Evolutionary conservation across 495 filamentous ascomycete genomes (phyloP), one percentile per base, ranked within the genome.

Genomic region (Penicillium crystallinum): DNA sequence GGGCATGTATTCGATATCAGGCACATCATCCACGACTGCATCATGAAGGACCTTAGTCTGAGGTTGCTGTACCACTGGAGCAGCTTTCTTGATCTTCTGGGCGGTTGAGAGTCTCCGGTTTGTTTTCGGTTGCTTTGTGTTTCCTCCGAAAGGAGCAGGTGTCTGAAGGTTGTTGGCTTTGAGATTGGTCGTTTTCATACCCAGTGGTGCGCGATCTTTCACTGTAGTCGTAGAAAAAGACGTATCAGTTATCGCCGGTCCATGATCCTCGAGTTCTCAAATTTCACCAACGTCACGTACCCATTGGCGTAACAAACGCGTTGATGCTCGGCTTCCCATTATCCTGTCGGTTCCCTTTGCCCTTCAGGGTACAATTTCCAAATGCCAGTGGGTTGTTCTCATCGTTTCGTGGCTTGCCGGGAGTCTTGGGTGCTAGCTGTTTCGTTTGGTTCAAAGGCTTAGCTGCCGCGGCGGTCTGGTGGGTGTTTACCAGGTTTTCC

Each of bases 181-280:
- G 35, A 87, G 88, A 70, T 99, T 99, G 37, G 93, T 97, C 0
- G 92, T 97, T 70, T 99, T 99, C 74, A 85, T 79, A 33, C 95
- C 95, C 44, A 97, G 71, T 4, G 89, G 85, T 34, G 93, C 91
- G 54, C 90, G 84, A 40, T 78, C 86, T 35, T 83, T 81, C 40
- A 84, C 79, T 38, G 78, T 87, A 89, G 52, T 21, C 39, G 49
- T n/a, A n/a, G n/a, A n/a, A 25, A 33, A 38, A 6, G 15, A 44
- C 18, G 21, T 6, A 55, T 78, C 57, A 74, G 73, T 51, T 22
- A 46, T 54, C 17, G 10, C 27, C 25, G 23, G 29, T 17, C 12
- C 23, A 10, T 23, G n/a, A 34, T 23, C 30, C 12, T 8, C 18
- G 14, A 35, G 29, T 23, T 14, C 5, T 14, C 15, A 22, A n/a